Conservation (phyloP, 768 basidiomycete species). For the Pleurotus giganteus region DNA sequence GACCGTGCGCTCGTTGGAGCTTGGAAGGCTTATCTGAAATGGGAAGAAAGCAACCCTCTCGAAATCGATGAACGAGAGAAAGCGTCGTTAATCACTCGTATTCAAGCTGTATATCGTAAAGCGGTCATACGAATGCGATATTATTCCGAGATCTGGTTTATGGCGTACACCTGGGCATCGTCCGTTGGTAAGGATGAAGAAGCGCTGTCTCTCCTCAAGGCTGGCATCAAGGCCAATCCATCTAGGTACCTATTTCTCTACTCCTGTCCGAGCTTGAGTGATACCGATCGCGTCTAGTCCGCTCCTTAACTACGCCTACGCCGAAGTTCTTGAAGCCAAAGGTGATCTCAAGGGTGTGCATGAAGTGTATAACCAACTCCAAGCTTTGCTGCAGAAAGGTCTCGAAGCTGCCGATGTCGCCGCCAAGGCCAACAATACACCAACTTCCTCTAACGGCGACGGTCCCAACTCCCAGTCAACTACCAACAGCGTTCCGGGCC, state of each 20-base stretch:
- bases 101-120: constrained; percentile 84
- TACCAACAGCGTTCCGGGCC: constrained; percentile 13
- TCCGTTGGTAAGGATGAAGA: constrained; percentile 79
- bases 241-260: constrained; percentile 48
- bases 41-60: constrained; percentile 93
- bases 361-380: constrained; percentile 67
- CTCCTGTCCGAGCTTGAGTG: neutral
- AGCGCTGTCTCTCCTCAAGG: constrained; percentile 73
- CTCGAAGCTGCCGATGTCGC: constrained; percentile 59
- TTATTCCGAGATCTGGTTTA: constrained; percentile 96
- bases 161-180: constrained; percentile 84
- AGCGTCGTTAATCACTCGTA: constrained; percentile 58
- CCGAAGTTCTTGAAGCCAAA: constrained; percentile 65
- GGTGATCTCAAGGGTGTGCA: constrained; percentile 68
- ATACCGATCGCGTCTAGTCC: constrained; percentile 47
- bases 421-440: constrained; percentile 33
- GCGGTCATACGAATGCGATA: constrained; percentile 91
- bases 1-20: constrained; percentile 77
- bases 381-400: constrained; percentile 59
- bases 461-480: constrained; percentile 7
- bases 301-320: constrained; percentile 86
- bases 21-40: constrained; percentile 93
- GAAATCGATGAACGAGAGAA: constrained; percentile 87
- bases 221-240: constrained; percentile 87
- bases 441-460: constrained; percentile 13